Evolutionary conservation across 2,329 filamentous ascomycete species (phyloP).

Genomic region (Aspergillus viridinutans): DNA sequence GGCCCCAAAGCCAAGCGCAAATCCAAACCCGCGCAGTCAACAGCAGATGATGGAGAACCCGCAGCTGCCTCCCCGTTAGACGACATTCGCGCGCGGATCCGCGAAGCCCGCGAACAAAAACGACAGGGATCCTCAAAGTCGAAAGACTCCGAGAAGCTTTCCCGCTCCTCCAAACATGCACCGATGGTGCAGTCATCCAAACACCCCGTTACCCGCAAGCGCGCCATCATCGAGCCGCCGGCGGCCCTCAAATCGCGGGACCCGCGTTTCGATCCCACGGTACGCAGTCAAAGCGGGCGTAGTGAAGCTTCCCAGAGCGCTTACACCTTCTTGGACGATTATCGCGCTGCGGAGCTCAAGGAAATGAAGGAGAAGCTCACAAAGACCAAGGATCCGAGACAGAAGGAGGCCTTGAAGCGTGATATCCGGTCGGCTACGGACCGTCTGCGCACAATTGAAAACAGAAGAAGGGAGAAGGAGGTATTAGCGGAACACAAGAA

Average conservation of each 20-base stretch:
- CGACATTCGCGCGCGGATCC: constrained; percentile 37
- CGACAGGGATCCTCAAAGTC: constrained; percentile 25
- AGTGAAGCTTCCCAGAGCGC: constrained; percentile 58
- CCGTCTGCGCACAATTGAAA: constrained; percentile 64
- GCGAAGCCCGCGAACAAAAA: constrained; percentile 42
- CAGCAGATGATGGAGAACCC: constrained; percentile 7
- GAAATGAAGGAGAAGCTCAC: constrained; percentile 66
- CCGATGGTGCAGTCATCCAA: constrained; percentile 79
- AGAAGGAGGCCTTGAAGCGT: constrained; percentile 67
- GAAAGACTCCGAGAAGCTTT: constrained; percentile 21
- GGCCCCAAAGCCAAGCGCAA: constrained; percentile 36
- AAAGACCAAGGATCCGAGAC: constrained; percentile 59
- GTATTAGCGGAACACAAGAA: constrained; percentile 71
- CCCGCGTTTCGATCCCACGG: constrained; percentile 76
- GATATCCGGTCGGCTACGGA: constrained; percentile 75
- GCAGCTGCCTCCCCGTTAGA: constrained; percentile 29
- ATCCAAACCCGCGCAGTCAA: constrained; percentile 11
- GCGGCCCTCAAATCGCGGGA: constrained; percentile 65
- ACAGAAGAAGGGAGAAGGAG: constrained; percentile 65
- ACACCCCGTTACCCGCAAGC: constrained; percentile 73
- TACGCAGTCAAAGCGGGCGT: constrained; percentile 33
- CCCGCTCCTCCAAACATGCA: constrained; percentile 76
- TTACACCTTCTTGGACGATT: constrained; percentile 85
- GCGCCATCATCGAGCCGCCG: constrained; percentile 61
- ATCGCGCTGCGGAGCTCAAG: constrained; percentile 77